Conservation (phyloP, 495 filamentous ascomycete genomes). For the Terfezia boudieri region DNA sequence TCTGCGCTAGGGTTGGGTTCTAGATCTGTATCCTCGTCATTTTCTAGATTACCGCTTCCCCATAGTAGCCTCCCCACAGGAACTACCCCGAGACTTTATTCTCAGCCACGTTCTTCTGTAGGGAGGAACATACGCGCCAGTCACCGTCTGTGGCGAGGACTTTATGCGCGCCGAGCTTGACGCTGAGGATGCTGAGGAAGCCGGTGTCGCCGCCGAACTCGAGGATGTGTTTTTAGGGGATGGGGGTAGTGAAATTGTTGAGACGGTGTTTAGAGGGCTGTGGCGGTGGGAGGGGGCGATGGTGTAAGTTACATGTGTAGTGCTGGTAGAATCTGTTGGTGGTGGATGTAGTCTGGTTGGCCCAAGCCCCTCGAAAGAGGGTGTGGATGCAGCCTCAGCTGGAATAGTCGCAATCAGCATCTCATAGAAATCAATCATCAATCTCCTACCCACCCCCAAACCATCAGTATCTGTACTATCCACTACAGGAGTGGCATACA, state of each 20-base stretch:
- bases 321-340: not conserved
- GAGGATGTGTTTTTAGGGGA: constrained; percentile 31
- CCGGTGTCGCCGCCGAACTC: constrained; percentile 83
- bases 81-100: constrained; percentile 14
- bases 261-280: not conserved
- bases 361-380: too few species aligned
- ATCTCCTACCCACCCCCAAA: too few species aligned
- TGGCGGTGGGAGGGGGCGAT: too few species aligned
- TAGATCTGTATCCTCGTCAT: too few species aligned
- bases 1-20: too few species aligned
- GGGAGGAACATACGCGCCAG: constrained; percentile 28
- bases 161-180: constrained; percentile 39
- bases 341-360: too few species aligned
- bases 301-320: constrained; percentile 8
- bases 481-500: too few species aligned
- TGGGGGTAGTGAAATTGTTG: not conserved
- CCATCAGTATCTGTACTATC: too few species aligned
- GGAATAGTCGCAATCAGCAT: too few species aligned
- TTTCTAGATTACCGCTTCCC: too few species aligned
- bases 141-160: constrained; percentile 69
- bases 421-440: too few species aligned
- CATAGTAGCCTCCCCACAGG: constrained; percentile 1
- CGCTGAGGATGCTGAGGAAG: constrained; percentile 60
- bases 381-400: too few species aligned
- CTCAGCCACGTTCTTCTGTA: constrained; percentile 12